phyloP scores from a whole-genome alignment of 805 yeast genomes.

The Jamesozyma jinghongensis region DNA sequence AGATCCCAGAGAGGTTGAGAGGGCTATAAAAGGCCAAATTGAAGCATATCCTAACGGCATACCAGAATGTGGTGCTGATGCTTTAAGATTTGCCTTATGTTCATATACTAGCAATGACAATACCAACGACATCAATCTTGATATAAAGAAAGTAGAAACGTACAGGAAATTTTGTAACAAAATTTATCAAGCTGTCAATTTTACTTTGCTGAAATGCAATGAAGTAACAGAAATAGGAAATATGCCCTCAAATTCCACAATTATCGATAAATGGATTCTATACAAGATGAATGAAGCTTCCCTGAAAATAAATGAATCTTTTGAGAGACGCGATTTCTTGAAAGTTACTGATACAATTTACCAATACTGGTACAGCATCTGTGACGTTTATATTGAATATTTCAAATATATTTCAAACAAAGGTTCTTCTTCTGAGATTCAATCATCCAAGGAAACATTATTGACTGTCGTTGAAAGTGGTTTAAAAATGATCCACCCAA shows the following conservation, averaged over 20 bases:
- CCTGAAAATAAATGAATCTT: constrained; percentile 45
- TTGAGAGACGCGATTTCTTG: constrained; percentile 80
- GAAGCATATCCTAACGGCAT: constrained; percentile 88
- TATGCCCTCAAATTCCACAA: constrained; percentile 39
- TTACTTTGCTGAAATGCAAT: constrained; percentile 65
- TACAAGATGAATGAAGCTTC: constrained; percentile 67
- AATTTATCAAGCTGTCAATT: constrained; percentile 96
- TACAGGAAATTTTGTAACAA: constrained; percentile 98
- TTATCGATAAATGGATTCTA: constrained; percentile 92
- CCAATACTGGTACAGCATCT: constrained; percentile 87
- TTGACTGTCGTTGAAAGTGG: constrained; percentile 87
- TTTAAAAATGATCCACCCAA: constrained; percentile 84
- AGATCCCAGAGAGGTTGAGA: constrained; percentile 73
- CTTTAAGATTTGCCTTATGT: constrained; percentile 92
- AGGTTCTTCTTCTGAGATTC: constrained; percentile 70
- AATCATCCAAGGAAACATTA: constrained; percentile 82
- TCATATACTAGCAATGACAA: constrained; percentile 97
- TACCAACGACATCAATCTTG: constrained; percentile 92
- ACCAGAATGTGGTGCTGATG: constrained; percentile 98
- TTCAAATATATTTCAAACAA: constrained; percentile 82
- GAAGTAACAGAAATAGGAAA: constrained; percentile 35
- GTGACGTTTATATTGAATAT: constrained; percentile 97
- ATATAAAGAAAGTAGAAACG: constrained; percentile 91
- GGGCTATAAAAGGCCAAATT: constrained; percentile 78
- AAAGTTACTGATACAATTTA: constrained; percentile 76